A percentile compares a stretch with the other conserved stretches of the same genome.
Conservation (phyloP, 1,284 basidiomycete genomes). For the Fereydounia khargensis region DNA sequence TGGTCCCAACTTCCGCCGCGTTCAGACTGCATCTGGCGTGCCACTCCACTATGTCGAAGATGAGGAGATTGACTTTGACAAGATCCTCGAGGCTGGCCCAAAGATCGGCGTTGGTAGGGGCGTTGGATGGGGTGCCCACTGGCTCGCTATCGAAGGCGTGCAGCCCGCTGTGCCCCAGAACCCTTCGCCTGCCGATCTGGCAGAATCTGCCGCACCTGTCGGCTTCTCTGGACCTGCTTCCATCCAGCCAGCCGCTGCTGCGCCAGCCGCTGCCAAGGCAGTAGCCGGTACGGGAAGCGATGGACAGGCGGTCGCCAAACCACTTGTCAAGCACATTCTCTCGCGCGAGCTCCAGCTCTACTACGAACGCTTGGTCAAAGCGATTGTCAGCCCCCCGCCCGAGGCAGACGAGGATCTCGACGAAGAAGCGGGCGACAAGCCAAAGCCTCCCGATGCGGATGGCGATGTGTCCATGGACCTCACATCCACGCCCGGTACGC, state of each 20-base stretch:
- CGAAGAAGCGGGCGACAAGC: conserved; percentile 12
- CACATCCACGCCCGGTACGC: conserved; percentile 15
- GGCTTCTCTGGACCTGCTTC: conserved; percentile 24
- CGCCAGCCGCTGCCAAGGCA: conserved; percentile 41
- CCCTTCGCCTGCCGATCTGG: conserved; percentile 64
- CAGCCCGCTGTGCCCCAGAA: conserved; percentile 96
- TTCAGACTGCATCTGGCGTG: conserved; percentile 55
- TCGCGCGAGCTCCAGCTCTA: conserved; percentile 93
- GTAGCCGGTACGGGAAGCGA: conserved; percentile 23
- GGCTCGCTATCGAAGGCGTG: conserved; percentile 96
- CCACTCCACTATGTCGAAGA: conserved; percentile 85
- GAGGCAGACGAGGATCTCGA: conserved; percentile 43
- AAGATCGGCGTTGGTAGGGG: conserved; percentile 47
- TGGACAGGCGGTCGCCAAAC: conserved; percentile 44
- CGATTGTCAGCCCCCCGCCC: conserved; percentile 46
- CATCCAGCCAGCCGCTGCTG: conserved; percentile 37
- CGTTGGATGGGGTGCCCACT: conserved; percentile 65
- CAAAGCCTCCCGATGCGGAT: conserved; percentile 20
- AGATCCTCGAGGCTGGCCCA: conserved; percentile 41
- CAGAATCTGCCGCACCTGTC: conserved; percentile 14
- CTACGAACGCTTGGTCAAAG: conserved; percentile 82
- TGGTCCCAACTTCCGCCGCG: conserved; percentile 54
- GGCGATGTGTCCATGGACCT: conserved; percentile 20
- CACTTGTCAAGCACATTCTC: conserved; percentile 79
- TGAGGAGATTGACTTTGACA: conserved; percentile 93